phyloP scores from a whole-genome alignment of 2,329 filamentous ascomycete species.

The Fusarium buxicola region DNA sequence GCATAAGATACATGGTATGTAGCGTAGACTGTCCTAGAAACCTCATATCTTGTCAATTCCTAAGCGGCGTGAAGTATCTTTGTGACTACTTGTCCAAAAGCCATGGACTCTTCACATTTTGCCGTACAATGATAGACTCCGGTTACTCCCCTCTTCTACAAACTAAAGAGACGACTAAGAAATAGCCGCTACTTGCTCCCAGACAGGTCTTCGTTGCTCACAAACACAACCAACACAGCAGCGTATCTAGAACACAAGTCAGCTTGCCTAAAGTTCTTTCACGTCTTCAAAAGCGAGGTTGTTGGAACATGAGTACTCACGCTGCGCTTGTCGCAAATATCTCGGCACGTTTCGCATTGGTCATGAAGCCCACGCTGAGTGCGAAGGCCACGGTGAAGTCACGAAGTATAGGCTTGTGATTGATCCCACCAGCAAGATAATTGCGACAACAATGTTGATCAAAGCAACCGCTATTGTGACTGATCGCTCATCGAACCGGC shows the following conservation, averaged over 20 bases:
- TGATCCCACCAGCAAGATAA: not conserved
- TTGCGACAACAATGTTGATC: not conserved
- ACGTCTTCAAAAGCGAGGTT: not conserved
- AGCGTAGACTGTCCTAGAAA: no score
- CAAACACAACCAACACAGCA: constrained; percentile 6
- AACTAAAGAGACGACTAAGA: no score
- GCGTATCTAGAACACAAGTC: not conserved
- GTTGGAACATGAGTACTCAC: not conserved
- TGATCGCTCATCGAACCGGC: constrained; percentile 5
- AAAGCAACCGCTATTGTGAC: not conserved
- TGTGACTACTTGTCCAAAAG: no score
- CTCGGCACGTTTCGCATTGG: constrained; percentile 12
- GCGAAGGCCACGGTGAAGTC: not conserved
- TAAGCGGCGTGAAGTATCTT: no score
- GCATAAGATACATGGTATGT: no score
- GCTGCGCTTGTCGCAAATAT: constrained; percentile 24
- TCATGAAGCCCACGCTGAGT: constrained; percentile 9
- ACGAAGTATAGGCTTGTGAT: constrained; percentile 17
- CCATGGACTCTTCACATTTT: no score
- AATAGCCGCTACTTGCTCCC: no score
- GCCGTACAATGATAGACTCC: no score
- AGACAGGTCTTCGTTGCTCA: not conserved
- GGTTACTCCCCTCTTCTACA: no score
- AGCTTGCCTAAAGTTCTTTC: not conserved
- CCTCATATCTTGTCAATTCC: no score